These are phyloP conservation scores for Colletotrichum coccodes DNA, from an alignment of 2,329 filamentous ascomycete species.

Conservation along the genomic window DNA sequence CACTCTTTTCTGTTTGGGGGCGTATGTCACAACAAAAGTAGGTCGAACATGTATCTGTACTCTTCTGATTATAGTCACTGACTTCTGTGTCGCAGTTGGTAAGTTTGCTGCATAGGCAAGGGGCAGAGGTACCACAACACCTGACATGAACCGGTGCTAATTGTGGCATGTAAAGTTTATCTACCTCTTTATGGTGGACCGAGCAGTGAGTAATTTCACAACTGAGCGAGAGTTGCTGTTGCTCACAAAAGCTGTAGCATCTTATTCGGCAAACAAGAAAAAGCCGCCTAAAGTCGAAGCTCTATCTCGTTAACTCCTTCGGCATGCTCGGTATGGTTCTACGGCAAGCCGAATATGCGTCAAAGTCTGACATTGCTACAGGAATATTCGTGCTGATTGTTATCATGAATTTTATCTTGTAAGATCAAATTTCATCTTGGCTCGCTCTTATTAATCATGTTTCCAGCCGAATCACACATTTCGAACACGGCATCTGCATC, in stretches of 20 bases:
- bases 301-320: slow-evolving; percentile 17
- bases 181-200: slow-evolving; percentile 29
- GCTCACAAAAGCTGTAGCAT: neutral
- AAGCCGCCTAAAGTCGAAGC: slow-evolving; percentile 13
- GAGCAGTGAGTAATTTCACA: neutral
- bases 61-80: neutral
- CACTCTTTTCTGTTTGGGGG: slow-evolving; percentile 21
- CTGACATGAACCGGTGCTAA: neutral
- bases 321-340: slow-evolving; percentile 20
- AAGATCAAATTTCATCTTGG: neutral
- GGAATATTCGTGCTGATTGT: slow-evolving; percentile 23
- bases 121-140: neutral
- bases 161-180: neutral
- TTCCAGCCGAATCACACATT: slow-evolving; percentile 14
- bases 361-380: neutral
- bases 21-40: slow-evolving; percentile 24
- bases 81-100: neutral
- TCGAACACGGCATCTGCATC: slow-evolving; percentile 5
- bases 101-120: neutral
- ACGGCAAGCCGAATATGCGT: accelerated
- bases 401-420: slow-evolving; percentile 27
- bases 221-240: neutral
- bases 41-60: neutral
- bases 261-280: slow-evolving; percentile 26
- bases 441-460: neutral